Percentiles rank a stretch among this genome's conserved stretches.
These are phyloP conservation scores for Sclerotinia sclerotiorum DNA, from an alignment of 2,329 filamentous ascomycete genomes.

Conservation along the genomic window DNA sequence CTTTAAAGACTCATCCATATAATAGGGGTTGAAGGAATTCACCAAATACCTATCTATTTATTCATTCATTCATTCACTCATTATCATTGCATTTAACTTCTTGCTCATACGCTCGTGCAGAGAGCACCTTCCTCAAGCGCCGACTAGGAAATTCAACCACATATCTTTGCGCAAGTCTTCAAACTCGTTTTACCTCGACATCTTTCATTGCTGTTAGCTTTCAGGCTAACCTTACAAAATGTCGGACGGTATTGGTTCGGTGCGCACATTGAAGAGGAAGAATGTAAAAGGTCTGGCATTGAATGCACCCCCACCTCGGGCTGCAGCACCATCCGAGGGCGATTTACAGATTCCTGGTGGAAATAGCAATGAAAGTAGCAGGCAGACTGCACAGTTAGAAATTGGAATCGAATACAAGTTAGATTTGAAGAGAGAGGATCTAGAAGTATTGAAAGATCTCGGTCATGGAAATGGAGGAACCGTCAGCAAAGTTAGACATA, in stretches of 20 bases:
- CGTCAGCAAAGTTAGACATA: constrained; percentile 96
- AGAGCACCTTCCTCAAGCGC: constrained; percentile 19
- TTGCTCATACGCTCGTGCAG: constrained; percentile 6
- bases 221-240: constrained; percentile 43
- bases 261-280: constrained; percentile 94
- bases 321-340: constrained; percentile 69
- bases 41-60: background rate
- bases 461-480: constrained; percentile 96
- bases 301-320: constrained; percentile 72
- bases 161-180: constrained; percentile 20
- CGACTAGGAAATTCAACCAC: constrained; percentile 12
- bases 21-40: background rate
- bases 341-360: constrained; percentile 63
- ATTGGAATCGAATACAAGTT: constrained; percentile 97
- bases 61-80: background rate
- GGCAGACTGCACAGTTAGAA: constrained; percentile 70
- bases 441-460: constrained; percentile 90
- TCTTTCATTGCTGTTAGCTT: constrained; percentile 2
- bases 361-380: constrained; percentile 57
- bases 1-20: background rate
- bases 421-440: constrained; percentile 85
- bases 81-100: constrained; percentile 5
- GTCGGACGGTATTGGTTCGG: constrained; percentile 59
- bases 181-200: constrained; percentile 6
- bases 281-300: constrained; percentile 96